These are phyloP conservation scores for Wallacemonas sp. DNA, from an alignment of 208 protist species.

Conservation along the genomic window DNA sequence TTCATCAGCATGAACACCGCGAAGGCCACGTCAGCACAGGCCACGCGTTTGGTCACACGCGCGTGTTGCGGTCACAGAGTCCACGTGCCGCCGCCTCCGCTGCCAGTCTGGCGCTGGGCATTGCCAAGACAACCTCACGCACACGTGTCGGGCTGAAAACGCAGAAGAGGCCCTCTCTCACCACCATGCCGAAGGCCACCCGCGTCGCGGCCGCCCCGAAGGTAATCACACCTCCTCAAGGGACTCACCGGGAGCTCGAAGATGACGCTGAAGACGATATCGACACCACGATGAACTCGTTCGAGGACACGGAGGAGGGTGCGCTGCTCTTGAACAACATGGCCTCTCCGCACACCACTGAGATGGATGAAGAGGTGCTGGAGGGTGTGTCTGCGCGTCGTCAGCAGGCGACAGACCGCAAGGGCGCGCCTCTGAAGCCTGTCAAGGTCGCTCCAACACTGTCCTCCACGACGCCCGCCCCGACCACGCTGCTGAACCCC, in stretches of 20 bases:
- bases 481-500: slow-evolving; percentile 49
- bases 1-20: not conserved
- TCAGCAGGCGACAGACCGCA: too few species aligned
- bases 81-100: not conserved
- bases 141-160: too few species aligned
- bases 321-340: too few species aligned
- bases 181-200: not conserved
- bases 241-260: too few species aligned
- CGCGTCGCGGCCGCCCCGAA: not conserved
- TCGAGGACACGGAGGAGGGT: too few species aligned
- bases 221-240: too few species aligned
- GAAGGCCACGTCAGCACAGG: not conserved
- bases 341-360: too few species aligned
- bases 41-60: not conserved
- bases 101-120: slow-evolving; percentile 4
- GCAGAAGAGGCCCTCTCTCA: not conserved
- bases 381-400: too few species aligned
- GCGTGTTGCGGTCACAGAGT: not conserved
- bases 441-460: not conserved
- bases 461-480: not conserved
- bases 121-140: not conserved
- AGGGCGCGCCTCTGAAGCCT: not conserved
- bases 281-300: too few species aligned
- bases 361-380: too few species aligned
- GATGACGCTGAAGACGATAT: too few species aligned